phyloP scores from a whole-genome alignment of 148 eudicot species.

The Heliamphora exappendiculata region DNA sequence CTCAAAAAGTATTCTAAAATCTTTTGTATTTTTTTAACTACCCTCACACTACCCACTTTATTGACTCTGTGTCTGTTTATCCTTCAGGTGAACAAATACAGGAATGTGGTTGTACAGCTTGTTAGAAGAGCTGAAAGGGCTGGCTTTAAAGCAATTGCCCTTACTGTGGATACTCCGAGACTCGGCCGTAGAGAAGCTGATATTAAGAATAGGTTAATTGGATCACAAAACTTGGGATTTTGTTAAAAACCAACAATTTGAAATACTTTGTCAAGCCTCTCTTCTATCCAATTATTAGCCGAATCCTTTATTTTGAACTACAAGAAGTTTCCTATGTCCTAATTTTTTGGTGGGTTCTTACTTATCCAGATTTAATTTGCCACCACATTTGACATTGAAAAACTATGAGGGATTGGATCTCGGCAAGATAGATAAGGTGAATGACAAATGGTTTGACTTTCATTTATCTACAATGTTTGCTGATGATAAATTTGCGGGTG shows the following conservation, averaged over 20 bases:
- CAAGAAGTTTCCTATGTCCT: background rate
- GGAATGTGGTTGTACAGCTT: slow-evolving; percentile 63
- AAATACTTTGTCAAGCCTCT: background rate
- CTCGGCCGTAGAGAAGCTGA: slow-evolving; percentile 94
- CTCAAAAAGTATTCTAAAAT: too few species aligned
- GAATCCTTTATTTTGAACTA: background rate
- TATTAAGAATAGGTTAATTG: slow-evolving; percentile 77
- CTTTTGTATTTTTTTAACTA: background rate
- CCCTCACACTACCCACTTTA: background rate
- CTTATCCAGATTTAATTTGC: slow-evolving; percentile 56
- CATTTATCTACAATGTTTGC: background rate
- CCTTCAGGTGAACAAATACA: slow-evolving; percentile 54
- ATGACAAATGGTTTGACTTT: background rate
- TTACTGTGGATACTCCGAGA: slow-evolving; percentile 88
- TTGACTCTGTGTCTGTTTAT: background rate
- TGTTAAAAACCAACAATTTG: background rate
- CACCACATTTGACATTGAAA: slow-evolving; percentile 54
- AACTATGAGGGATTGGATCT: slow-evolving; percentile 67
- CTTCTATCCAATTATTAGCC: background rate
- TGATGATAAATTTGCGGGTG: background rate
- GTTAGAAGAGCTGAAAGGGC: slow-evolving; percentile 88
- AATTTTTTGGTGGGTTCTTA: background rate
- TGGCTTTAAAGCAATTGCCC: slow-evolving; percentile 86
- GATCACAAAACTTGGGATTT: background rate
- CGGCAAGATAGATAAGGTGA: slow-evolving; percentile 49